phyloP scores from a whole-genome alignment of 805 yeast species.

The Geotrichum ghanense region DNA sequence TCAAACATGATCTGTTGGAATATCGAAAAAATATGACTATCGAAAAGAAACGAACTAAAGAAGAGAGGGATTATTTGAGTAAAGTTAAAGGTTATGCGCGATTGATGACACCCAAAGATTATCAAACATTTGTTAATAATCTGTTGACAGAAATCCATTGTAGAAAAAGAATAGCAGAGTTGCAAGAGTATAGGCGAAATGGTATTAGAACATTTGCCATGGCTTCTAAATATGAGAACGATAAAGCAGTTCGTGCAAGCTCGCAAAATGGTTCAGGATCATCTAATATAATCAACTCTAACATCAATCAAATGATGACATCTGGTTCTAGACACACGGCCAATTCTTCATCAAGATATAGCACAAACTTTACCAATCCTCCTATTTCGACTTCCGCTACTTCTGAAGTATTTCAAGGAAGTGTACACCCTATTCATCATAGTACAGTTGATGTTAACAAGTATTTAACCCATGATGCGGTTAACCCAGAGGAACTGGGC shows the following conservation, averaged over 20 bases:
- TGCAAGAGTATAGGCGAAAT: constrained; percentile 87
- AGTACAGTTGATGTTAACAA: not conserved
- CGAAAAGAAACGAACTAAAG: constrained; percentile 81
- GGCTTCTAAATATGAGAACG: constrained; percentile 81
- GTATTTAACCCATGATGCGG: not conserved
- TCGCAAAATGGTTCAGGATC: no score
- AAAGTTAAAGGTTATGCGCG: constrained; percentile 73
- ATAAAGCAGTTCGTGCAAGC: constrained; percentile 56
- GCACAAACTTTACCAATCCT: not conserved
- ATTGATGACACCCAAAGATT: constrained; percentile 71
- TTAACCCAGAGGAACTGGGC: not conserved
- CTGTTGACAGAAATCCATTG: constrained; percentile 67
- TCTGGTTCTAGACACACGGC: constrained; percentile 27
- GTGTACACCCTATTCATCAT: not conserved
- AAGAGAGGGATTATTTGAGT: constrained; percentile 73
- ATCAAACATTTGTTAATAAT: constrained; percentile 60
- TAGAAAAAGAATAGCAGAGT: constrained; percentile 71
- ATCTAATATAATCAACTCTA: no score
- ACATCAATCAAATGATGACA: not conserved
- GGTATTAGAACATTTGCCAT: constrained; percentile 79
- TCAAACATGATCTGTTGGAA: constrained; percentile 70
- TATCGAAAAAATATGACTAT: constrained; percentile 69
- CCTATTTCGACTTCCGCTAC: not conserved
- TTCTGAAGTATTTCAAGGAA: not conserved
- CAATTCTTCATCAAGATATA: constrained; percentile 18